phyloP scores from a whole-genome alignment of 306 rosid genomes.

The Hippophae rhamnoides region DNA sequence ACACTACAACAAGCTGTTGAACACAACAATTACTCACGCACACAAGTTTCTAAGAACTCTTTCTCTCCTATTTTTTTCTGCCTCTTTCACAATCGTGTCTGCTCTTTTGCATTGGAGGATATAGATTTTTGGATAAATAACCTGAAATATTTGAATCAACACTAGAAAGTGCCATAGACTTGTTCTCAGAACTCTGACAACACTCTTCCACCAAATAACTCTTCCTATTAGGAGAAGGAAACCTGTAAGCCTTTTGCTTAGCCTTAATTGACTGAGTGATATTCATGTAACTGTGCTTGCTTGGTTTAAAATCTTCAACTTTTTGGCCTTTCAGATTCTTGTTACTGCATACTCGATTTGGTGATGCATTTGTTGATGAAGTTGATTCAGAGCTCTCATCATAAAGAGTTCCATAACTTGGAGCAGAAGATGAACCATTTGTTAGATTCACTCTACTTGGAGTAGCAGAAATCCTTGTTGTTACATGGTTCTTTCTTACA shows the following conservation, averaged over 20 bases:
- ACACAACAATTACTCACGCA: too few relatives aligned
- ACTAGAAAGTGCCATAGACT: conserved; percentile 25
- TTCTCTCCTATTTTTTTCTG: conserved; percentile 17
- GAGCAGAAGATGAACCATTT: conserved; percentile 45
- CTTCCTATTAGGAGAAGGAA: conserved; percentile 31
- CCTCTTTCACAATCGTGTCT: conserved; percentile 31
- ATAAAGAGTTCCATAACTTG: conserved; percentile 47
- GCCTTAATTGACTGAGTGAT: conserved; percentile 58
- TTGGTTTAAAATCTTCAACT: conserved; percentile 17
- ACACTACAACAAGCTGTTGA: too few relatives aligned
- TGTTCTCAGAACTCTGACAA: conserved; percentile 22
- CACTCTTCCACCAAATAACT: conserved; percentile 38
- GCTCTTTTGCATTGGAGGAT: conserved; percentile 16
- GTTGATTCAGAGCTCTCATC: conserved; percentile 47
- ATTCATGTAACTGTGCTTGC: conserved; percentile 52
- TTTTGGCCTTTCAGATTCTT: conserved; percentile 19
- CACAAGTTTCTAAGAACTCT: conserved; percentile 9
- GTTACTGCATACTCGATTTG: conserved; percentile 21
- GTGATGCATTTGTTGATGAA: conserved; percentile 43
- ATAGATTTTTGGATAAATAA: conserved; percentile 36
- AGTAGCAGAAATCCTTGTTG: conserved; percentile 43
- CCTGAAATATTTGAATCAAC: conserved; percentile 41
- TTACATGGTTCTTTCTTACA: conserved; percentile 43
- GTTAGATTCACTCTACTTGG: conserved; percentile 32
- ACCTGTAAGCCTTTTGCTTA: conserved; percentile 39